Conservation (phyloP, 129 eudicot species). For the Flaveria brownii region DNA sequence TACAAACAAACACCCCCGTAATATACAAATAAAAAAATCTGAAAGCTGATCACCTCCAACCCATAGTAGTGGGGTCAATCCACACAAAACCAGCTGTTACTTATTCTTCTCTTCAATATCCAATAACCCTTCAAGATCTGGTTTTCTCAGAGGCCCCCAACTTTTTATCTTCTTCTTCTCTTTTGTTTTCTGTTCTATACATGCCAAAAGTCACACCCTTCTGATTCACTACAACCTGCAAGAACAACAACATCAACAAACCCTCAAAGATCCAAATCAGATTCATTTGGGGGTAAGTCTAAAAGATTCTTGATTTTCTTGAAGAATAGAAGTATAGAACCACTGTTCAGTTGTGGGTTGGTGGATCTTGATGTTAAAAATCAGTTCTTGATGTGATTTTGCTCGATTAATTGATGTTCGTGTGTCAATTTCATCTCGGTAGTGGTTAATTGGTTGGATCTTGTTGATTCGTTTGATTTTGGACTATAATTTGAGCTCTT, state of each 20-base stretch:
- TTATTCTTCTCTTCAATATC: constrained; percentile 30
- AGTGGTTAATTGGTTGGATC: constrained; percentile 26
- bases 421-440: constrained; percentile 28
- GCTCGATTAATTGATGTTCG: constrained; percentile 13
- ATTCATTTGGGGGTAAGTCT: constrained; percentile 46
- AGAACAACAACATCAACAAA: not conserved
- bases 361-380: constrained; percentile 18
- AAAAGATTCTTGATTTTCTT: not conserved
- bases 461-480: constrained; percentile 1
- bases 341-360: constrained; percentile 9
- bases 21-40: not conserved
- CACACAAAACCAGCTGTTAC: constrained; percentile 57
- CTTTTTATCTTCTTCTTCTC: constrained; percentile 25
- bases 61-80: constrained; percentile 40
- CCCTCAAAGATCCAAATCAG: constrained; percentile 46
- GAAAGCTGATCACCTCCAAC: constrained; percentile 40
- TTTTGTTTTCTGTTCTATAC: constrained; percentile 11
- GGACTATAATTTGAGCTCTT: not conserved
- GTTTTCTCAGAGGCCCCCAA: constrained; percentile 36
- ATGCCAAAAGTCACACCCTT: constrained; percentile 3
- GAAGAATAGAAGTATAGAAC: not conserved
- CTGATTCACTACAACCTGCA: constrained; percentile 13
- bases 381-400: constrained; percentile 11
- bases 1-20: not conserved
- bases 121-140: constrained; percentile 53